Evolutionary conservation across 2,329 filamentous ascomycete genomes (phyloP), one percentile per base, ranked within the genome.

Genomic region (Metarhizium robertsii): DNA sequence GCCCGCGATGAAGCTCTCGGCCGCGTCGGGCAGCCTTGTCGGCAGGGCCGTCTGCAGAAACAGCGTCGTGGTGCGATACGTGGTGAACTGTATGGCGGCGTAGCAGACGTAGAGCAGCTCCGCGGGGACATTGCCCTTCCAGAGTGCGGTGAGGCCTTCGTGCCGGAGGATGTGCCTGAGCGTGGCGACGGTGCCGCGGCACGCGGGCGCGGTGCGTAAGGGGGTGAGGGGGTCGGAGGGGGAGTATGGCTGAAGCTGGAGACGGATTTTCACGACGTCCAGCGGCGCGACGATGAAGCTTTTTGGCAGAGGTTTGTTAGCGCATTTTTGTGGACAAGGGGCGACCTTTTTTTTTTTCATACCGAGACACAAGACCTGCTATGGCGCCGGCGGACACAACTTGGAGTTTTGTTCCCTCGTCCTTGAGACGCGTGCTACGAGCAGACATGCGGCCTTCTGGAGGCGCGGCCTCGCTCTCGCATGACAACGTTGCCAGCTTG

Each of bases 61-160:
- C 60, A 89, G 73, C 2, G 88, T 88, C 29, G 83, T 79, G 53
- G 83, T 84, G 56, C 90, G 87, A 75, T 99, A 99, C 32, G 88
- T 79, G 34, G 88, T 86, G 77, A 99, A 99, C 72, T 99, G 94
- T 38, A 89, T 77, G 59, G 88, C 88, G 60, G 90, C 87, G 73
- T 97, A 99, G 70, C 85, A 86, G 61, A 99, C 79, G 74, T 99
- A 99, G 74, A 99, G 85, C 60, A 94, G 74, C 78, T 97, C 94
- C 53, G 94, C 94, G 43, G 94, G 92, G 57, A 99, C 84, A 69
- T 99, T 99, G 68, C 94, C 94, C 77, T 97, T 97, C 94, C 94
- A 99, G 61, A 99, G 80, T 34, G 84, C 88, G 53, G 87, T 86
- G 61, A 97, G 67, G 46, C 94, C 94, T 69, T 99, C 94, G 65